Conservation (phyloP, 345 rosid genomes). For the Odontarrhena argentea region DNA sequence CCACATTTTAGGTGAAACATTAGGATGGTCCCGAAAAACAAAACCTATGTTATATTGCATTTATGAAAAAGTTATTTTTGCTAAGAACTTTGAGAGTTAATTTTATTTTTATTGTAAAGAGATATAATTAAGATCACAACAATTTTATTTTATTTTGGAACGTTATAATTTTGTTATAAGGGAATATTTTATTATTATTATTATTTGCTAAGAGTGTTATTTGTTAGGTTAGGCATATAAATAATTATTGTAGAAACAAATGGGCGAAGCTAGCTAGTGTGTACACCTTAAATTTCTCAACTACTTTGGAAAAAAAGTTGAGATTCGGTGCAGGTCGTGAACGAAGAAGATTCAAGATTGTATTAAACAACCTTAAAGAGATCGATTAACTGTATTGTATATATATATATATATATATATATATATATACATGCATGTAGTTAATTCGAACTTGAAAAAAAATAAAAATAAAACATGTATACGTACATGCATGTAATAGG, state of each 20-base stretch:
- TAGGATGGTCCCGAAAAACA: slow-evolving; percentile 25
- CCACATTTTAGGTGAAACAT: slow-evolving; percentile 17
- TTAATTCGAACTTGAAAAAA: too few relatives aligned
- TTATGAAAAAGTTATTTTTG: neutral
- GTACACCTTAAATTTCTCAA: slow-evolving; percentile 28
- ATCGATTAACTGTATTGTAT: too few relatives aligned
- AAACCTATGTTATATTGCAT: slow-evolving; percentile 1
- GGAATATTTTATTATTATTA: too few relatives aligned
- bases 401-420: too few relatives aligned
- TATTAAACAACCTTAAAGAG: neutral
- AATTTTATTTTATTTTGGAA: too few relatives aligned
- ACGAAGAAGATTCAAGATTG: neutral
- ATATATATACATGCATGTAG: too few relatives aligned
- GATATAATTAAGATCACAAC: slow-evolving; percentile 18
- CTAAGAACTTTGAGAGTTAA: neutral
- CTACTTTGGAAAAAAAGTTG: slow-evolving; percentile 31
- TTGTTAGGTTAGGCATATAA: neutral
- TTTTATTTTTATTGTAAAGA: neutral
- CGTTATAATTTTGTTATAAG: too few relatives aligned
- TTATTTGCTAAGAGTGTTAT: too few relatives aligned
- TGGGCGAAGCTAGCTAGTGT: slow-evolving; percentile 20
- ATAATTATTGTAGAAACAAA: slow-evolving; percentile 9
- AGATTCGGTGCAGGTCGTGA: slow-evolving; percentile 31
- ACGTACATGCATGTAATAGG: neutral
- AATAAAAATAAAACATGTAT: neutral